Evolutionary conservation across 371 early-diverging fungal genomes (phyloP).

Genomic region (Lichtheimia hyalospora): DNA sequence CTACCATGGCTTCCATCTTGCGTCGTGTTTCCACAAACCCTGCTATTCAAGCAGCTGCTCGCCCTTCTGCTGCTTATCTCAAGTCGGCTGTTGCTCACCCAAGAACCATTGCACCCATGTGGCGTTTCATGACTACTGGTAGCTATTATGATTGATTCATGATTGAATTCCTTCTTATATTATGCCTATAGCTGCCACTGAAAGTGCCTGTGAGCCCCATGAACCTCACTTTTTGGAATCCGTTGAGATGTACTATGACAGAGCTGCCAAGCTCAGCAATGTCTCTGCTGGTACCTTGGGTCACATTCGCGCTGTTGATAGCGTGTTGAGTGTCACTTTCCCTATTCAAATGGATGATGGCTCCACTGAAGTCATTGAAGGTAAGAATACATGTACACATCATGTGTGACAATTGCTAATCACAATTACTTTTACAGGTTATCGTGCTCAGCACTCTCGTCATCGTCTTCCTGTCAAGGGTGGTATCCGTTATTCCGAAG

Average conservation of each 20-base stretch:
- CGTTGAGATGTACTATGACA: constrained; percentile 79
- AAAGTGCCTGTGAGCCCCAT: constrained; percentile 64
- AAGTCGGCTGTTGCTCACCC: no score
- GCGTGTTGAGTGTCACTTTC: constrained; percentile 81
- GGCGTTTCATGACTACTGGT: no score
- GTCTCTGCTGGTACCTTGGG: constrained; percentile 68
- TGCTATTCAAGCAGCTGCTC: no score
- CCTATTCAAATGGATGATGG: constrained; percentile 81
- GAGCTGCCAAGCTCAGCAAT: constrained; percentile 72
- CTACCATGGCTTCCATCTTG: no score
- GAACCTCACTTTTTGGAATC: constrained; percentile 81
- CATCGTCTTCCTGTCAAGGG: constrained; percentile 88
- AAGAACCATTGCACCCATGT: no score
- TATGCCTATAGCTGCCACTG: constrained; percentile 47
- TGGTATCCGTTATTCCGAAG: constrained; percentile 81
- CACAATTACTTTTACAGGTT: constrained; percentile 41
- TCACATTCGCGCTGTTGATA: constrained; percentile 81
- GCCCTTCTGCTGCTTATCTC: no score
- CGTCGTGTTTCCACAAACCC: no score
- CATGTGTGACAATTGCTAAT: not conserved
- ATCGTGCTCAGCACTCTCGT: constrained; percentile 90
- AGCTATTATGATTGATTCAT: no score
- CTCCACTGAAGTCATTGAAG: constrained; percentile 73
- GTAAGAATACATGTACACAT: constrained; percentile 11
- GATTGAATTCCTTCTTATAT: no score